Conservation (phyloP, 805 yeast species). For the Saccharomycopsis capsularis region DNA sequence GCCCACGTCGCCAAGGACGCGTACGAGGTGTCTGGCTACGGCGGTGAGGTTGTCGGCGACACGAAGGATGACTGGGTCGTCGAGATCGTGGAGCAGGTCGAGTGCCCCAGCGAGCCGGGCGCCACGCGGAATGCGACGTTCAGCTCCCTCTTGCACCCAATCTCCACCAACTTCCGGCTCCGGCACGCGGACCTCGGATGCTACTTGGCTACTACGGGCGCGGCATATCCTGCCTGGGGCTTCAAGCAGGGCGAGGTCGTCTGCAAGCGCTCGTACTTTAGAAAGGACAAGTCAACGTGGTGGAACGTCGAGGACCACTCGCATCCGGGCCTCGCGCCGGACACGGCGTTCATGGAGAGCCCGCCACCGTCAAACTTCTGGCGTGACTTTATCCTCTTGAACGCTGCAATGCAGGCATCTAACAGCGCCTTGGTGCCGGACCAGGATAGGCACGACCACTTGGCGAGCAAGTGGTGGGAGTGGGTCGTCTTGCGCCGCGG, state of each 20-base stretch:
- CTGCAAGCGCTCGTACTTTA: constrained; percentile 48
- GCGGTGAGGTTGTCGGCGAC: constrained; percentile 66
- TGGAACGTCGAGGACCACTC: constrained; percentile 75
- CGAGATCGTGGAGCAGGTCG: constrained; percentile 62
- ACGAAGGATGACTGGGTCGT: constrained; percentile 84
- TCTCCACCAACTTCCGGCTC: constrained; percentile 66
- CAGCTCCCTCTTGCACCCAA: constrained; percentile 56
- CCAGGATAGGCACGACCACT: constrained; percentile 57
- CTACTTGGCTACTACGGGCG: constrained; percentile 70
- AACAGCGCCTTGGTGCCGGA: constrained; percentile 80
- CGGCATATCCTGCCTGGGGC: constrained; percentile 73
- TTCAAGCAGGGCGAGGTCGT: constrained; percentile 77
- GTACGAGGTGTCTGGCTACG: constrained; percentile 87
- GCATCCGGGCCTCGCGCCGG: constrained; percentile 39
- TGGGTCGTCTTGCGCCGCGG: constrained; percentile 72
- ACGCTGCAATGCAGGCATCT: constrained; percentile 77
- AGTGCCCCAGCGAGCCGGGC: constrained; percentile 2
- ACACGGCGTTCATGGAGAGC: constrained; percentile 28
- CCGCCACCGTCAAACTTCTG: constrained; percentile 50
- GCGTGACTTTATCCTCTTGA: constrained; percentile 63
- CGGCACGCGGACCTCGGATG: constrained; percentile 60
- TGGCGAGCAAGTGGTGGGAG: constrained; percentile 76
- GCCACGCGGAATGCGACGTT: constrained; percentile 28
- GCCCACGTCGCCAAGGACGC: constrained; percentile 64
- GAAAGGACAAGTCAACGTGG: constrained; percentile 59